Conservation (phyloP, 768 basidiomycete species). For the Boletus fagicola region DNA sequence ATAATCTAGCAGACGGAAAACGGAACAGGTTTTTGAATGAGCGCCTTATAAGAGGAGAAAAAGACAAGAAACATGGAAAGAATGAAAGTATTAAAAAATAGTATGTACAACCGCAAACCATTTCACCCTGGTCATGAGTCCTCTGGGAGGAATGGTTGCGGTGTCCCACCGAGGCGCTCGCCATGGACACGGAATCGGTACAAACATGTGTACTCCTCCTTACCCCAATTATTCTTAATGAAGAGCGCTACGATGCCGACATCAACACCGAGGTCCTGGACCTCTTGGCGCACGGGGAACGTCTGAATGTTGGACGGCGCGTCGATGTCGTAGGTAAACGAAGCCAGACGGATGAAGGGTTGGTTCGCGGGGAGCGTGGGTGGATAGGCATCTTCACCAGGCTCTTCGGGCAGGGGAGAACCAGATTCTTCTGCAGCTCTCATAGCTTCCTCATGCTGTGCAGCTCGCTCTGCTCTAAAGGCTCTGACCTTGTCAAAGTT, state of each 20-base stretch:
- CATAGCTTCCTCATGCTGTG: slow-evolving; percentile 33
- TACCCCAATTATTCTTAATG: slow-evolving; percentile 86
- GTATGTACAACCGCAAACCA: slow-evolving; percentile 9
- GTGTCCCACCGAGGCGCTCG: slow-evolving; percentile 44
- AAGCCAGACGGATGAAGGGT: slow-evolving; percentile 62
- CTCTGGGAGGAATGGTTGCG: slow-evolving; percentile 34
- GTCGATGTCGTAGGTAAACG: slow-evolving; percentile 60
- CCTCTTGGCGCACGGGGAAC: slow-evolving; percentile 68
- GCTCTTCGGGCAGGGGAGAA: slow-evolving; percentile 17
- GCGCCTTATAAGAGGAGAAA: slow-evolving; percentile 1
- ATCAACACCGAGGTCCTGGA: slow-evolving; percentile 71
- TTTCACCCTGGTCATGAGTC: slow-evolving; percentile 13
- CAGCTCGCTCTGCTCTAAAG: slow-evolving; percentile 50
- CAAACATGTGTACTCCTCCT: slow-evolving; percentile 79
- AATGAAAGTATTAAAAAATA: slow-evolving; percentile 3
- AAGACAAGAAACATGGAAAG: neutral
- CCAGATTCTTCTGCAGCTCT: slow-evolving; percentile 34
- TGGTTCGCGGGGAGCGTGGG: slow-evolving; percentile 44
- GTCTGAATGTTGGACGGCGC: slow-evolving; percentile 67
- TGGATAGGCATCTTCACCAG: slow-evolving; percentile 43
- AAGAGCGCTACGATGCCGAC: slow-evolving; percentile 81
- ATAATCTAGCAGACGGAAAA: slow-evolving; percentile 23
- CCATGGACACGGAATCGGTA: slow-evolving; percentile 86
- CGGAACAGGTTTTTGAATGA: slow-evolving; percentile 4
- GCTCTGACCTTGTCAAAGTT: slow-evolving; percentile 59